Evolutionary conservation across 805 yeast genomes (phyloP), one percentile per base, ranked within the genome.

Genomic region (Candida palmyrensis): DNA sequence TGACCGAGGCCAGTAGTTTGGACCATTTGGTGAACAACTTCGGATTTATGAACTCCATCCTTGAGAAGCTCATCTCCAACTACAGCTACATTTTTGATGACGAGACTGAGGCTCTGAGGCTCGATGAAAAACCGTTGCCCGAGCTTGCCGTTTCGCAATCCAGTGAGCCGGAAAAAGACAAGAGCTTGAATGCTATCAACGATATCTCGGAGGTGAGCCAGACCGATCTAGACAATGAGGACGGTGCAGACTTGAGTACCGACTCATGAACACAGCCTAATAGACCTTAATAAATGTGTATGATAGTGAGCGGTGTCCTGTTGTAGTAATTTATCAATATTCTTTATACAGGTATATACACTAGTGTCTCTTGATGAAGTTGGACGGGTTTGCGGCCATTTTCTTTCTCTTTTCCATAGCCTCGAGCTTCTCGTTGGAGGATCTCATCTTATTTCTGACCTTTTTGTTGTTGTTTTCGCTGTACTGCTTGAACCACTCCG

Each of bases 1-100:
- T 75, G 35, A 73, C 77, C 4, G 80, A 75, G 41, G 77, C 78
- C 10, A 64, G 75, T 40, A 59, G 51, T 26, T 68, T 76, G 29
- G 74, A 70, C 13, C 53, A 65, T 10, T 52, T 71, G 43, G 60
- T 66, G 14, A 63, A 59, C 35, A 68, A 62, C 39, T 75, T 75
- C 50, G 80, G 81, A 5, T 58, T 73, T 36, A 73, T 75, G 71
- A 75, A 73, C 40, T 64, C 63, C 19, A 55, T 73, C 16, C 60
- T 77, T 42, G 81, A 75, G 44, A 71, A 62, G 43, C 53, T 74
- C 51, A 68, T 75, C 19, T 47, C 48, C 12, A 57, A 73, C 33
- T 71, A 59, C 47, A 62, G 60, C n/a, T 39, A 34, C 8, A 53
- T 71, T 8, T 70, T 70, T 45, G 53, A 49, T 18, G 44, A 41